A percentile compares a stretch with the other conserved stretches of the same genome.
Conservation (phyloP, 2,329 filamentous ascomycete species). For the Grosmannia clavigera region DNA sequence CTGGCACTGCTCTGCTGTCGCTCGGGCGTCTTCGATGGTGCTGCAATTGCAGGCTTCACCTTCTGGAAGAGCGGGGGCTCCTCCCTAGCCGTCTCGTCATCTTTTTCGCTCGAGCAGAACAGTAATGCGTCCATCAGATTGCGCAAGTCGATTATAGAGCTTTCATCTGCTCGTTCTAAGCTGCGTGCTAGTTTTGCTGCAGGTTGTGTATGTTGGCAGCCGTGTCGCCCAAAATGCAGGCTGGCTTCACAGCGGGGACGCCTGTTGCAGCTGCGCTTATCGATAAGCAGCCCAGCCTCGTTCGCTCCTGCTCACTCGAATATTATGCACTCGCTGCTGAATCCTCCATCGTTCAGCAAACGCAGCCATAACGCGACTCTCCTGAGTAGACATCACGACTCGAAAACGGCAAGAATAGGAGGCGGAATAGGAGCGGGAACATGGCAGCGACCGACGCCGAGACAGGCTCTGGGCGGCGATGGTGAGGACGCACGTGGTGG, state of each 20-base stretch:
- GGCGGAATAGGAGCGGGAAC: neutral
- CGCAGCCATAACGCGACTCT: neutral
- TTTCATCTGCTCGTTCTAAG: neutral
- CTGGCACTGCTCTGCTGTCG: constrained; percentile 5
- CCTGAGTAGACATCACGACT: neutral
- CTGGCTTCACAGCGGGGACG: neutral
- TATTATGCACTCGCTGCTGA: too few species aligned
- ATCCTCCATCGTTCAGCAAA: too few species aligned
- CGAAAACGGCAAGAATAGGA: neutral
- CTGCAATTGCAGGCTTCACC: constrained; percentile 13
- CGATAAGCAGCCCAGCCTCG: neutral
- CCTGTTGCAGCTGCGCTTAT: neutral
- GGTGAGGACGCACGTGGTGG: neutral
- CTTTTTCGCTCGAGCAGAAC: constrained; percentile 40
- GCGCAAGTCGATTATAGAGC: neutral
- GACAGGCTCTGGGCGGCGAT: neutral
- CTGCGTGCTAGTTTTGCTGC: neutral
- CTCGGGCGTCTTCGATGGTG: neutral
- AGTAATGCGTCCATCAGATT: constrained; percentile 42
- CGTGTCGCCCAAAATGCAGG: too few species aligned
- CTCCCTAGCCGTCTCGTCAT: constrained; percentile 26
- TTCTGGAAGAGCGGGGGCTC: constrained; percentile 26
- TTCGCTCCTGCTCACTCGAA: neutral
- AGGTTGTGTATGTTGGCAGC: neutral
- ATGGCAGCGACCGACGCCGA: neutral